phyloP scores from a whole-genome alignment of 345 rosid species.

The Acer yangbiense region DNA sequence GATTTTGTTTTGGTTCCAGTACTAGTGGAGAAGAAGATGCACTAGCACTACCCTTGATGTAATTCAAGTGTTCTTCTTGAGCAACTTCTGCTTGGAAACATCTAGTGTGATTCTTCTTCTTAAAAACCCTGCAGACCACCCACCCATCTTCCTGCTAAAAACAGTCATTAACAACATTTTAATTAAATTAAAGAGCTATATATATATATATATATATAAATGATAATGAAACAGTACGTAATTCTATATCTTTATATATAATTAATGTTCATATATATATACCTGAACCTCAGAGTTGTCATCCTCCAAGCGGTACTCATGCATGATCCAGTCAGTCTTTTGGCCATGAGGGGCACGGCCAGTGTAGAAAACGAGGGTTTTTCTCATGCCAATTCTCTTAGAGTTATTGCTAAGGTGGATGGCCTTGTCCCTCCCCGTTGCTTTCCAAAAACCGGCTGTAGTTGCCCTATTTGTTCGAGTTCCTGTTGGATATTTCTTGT shows the following conservation, averaged over 20 bases:
- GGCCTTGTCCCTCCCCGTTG: slow-evolving; percentile 98
- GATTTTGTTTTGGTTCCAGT: slow-evolving; percentile 32
- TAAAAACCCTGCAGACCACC: slow-evolving; percentile 74
- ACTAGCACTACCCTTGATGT: slow-evolving; percentile 26
- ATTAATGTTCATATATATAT: neutral
- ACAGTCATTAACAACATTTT: slow-evolving; percentile 5
- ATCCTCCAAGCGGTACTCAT: slow-evolving; percentile 90
- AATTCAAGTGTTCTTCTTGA: slow-evolving; percentile 37
- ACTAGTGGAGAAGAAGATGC: slow-evolving; percentile 20
- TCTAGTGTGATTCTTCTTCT: slow-evolving; percentile 70
- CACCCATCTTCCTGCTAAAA: slow-evolving; percentile 68
- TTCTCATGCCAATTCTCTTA: slow-evolving; percentile 91
- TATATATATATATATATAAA: no score
- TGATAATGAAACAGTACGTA: no score
- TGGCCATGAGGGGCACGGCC: slow-evolving; percentile 99
- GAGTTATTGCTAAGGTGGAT: slow-evolving; percentile 65
- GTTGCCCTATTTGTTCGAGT: slow-evolving; percentile 97
- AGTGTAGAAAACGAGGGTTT: slow-evolving; percentile 95
- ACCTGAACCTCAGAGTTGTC: slow-evolving; percentile 74
- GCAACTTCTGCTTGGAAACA: slow-evolving; percentile 49
- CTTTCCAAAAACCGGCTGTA: slow-evolving; percentile 97
- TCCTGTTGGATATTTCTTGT: slow-evolving; percentile 98
- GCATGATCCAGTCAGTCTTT: slow-evolving; percentile 99
- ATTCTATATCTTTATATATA: no score
- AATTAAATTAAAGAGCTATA: no score